Conservation (phyloP, 2,329 filamentous ascomycete species). For the Aspergillus ibericus region DNA sequence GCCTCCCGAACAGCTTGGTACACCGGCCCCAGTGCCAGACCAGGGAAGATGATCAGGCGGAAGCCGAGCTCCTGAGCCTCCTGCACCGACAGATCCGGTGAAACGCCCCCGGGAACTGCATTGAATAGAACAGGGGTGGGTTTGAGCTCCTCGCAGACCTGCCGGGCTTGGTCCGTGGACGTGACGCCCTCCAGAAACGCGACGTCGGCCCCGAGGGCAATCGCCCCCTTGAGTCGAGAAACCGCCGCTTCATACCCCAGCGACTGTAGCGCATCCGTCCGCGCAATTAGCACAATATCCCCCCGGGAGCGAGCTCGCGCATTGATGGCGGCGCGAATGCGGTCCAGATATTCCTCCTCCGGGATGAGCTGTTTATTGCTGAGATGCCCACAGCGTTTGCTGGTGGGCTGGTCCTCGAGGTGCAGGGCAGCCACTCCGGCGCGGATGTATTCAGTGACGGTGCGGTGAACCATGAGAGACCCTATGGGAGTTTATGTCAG, state of each 20-base stretch:
- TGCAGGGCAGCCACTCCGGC: conserved; percentile 61
- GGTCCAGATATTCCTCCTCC: conserved; percentile 51
- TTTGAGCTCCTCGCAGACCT: not conserved
- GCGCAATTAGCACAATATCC: conserved; percentile 65
- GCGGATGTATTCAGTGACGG: conserved; percentile 54
- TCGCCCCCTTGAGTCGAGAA: conserved; percentile 51
- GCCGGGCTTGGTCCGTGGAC: conserved; percentile 13
- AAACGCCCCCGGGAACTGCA: not conserved
- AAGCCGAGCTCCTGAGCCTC: not conserved
- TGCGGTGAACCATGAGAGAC: conserved; percentile 45
- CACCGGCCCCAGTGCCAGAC: not conserved
- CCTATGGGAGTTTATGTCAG: not conserved
- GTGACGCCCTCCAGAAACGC: conserved; percentile 24
- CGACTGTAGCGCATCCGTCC: conserved; percentile 55
- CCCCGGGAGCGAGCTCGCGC: conserved; percentile 41
- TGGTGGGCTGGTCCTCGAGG: conserved; percentile 62
- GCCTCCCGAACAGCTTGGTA: not conserved
- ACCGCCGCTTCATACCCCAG: conserved; percentile 50
- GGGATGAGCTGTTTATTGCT: conserved; percentile 61
- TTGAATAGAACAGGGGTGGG: conserved; percentile 2
- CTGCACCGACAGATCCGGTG: not conserved
- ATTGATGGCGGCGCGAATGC: conserved; percentile 60
- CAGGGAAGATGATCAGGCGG: not conserved
- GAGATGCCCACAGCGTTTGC: conserved; percentile 66
- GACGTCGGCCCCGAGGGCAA: conserved; percentile 30